Evolutionary conservation across 805 yeast species (phyloP).

Genomic region (Myxozyma lipomycoides): DNA sequence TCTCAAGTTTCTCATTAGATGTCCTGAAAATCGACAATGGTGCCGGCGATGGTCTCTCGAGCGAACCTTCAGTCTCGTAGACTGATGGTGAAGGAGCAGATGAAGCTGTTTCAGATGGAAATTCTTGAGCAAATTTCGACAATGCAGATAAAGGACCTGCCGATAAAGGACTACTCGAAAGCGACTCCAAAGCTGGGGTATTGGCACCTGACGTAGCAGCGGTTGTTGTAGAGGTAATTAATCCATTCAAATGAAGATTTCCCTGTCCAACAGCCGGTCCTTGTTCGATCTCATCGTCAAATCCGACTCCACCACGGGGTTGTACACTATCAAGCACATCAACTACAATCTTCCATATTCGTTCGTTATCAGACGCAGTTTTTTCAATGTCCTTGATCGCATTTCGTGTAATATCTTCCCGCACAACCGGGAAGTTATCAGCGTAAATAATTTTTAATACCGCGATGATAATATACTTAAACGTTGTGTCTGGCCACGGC

Average conservation of each 20-base stretch:
- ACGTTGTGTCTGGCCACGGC: constrained; percentile 38
- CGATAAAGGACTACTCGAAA: not conserved
- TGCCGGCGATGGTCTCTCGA: not conserved
- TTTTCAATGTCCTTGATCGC: constrained; percentile 36
- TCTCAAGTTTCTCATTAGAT: constrained; percentile 30
- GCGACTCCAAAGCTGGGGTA: not conserved
- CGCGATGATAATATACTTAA: constrained; percentile 36
- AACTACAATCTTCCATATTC: constrained; percentile 36
- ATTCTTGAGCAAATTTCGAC: not conserved
- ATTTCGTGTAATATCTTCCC: constrained; percentile 26
- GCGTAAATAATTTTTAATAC: constrained; percentile 35
- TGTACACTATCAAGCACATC: constrained; percentile 17
- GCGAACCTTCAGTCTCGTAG: constrained; percentile 1
- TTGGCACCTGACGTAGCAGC: not conserved
- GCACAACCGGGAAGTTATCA: constrained; percentile 33
- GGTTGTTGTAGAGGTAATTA: not conserved
- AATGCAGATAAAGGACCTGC: not conserved
- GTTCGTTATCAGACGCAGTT: constrained; percentile 35
- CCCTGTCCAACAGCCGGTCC: not conserved
- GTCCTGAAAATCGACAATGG: constrained; percentile 12
- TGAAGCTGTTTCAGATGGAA: not conserved
- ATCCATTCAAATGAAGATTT: not conserved
- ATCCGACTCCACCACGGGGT: constrained; percentile 1
- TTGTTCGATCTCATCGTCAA: not conserved
- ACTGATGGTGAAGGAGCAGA: constrained; percentile 8